Evolutionary conservation across 768 basidiomycete genomes (phyloP).

Genomic region (Gymnopilus junonius): DNA sequence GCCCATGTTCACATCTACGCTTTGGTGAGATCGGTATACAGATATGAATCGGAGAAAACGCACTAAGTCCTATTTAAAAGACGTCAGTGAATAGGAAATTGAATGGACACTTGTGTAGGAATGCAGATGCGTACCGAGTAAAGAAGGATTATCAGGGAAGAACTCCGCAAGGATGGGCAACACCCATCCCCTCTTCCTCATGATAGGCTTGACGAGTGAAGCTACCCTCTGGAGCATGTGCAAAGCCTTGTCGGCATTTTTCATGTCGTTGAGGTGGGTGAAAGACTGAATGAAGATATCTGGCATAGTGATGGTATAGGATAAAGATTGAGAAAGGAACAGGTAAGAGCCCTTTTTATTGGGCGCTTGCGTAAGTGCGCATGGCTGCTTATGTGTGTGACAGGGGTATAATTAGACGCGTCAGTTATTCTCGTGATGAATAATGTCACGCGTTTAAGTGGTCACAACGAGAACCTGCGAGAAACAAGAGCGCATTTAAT

Average conservation of each 20-base stretch:
- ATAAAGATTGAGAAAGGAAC: background rate
- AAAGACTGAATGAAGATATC: conserved; percentile 67
- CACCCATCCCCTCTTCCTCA: conserved; percentile 84
- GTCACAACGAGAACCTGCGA: background rate
- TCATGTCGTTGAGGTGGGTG: conserved; percentile 71
- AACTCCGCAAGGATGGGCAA: conserved; percentile 86
- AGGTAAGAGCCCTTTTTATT: conserved; percentile 5
- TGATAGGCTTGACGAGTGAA: conserved; percentile 90
- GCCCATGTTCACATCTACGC: conserved; percentile 75
- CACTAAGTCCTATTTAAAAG: conserved; percentile 39
- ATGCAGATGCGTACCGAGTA: conserved; percentile 61
- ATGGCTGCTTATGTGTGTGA: conserved; percentile 14
- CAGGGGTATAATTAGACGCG: conserved; percentile 15
- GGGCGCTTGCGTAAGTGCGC: conserved; percentile 26
- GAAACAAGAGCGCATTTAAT: no score
- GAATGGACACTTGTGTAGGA: no score
- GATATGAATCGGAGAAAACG: conserved; percentile 8
- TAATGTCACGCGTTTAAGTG: conserved; percentile 11
- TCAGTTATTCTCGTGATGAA: conserved; percentile 12
- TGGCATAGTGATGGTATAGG: conserved; percentile 41
- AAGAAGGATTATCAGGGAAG: conserved; percentile 73
- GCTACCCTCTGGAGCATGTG: conserved; percentile 70
- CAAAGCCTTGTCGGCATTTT: conserved; percentile 70
- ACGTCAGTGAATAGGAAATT: conserved; percentile 7
- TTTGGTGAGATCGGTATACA: background rate